phyloP scores from a whole-genome alignment of 2,329 filamentous ascomycete species.

The Alternaria tenuissima region DNA sequence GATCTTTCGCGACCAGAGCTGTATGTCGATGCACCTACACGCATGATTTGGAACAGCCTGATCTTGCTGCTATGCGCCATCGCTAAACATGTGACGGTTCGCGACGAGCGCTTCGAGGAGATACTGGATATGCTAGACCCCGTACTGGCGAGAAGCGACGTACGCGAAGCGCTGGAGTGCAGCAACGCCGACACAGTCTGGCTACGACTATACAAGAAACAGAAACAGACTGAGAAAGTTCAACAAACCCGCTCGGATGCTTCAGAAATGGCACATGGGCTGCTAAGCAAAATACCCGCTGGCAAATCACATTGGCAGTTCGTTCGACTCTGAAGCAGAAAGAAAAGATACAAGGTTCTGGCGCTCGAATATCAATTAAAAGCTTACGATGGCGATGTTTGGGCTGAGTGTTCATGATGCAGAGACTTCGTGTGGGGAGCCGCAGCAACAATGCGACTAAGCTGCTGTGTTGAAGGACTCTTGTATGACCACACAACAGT shows the following conservation, averaged over 20 bases:
- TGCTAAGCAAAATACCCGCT: slow-evolving; percentile 8
- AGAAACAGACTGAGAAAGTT: not conserved
- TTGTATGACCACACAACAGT: not conserved
- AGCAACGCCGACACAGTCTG: slow-evolving; percentile 81
- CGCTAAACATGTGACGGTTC: slow-evolving; percentile 69
- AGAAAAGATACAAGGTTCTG: not conserved
- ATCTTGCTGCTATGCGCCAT: slow-evolving; percentile 67
- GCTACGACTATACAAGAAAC: slow-evolving; percentile 57
- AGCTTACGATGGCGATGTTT: not conserved
- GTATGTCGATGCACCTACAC: slow-evolving; percentile 65
- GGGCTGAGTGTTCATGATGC: not conserved
- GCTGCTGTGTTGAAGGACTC: not conserved
- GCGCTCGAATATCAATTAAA: not conserved
- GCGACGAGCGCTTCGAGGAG: slow-evolving; percentile 75
- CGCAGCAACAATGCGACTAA: not conserved
- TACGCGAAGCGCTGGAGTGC: slow-evolving; percentile 66
- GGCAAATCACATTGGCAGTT: slow-evolving; percentile 25
- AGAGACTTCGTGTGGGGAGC: not conserved
- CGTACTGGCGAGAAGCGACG: slow-evolving; percentile 52
- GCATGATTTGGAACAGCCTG: slow-evolving; percentile 70
- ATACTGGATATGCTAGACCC: slow-evolving; percentile 68
- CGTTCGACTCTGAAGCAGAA: not conserved
- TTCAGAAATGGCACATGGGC: not conserved
- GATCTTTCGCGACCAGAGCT: slow-evolving; percentile 23
- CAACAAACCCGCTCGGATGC: not conserved